Percentiles rank a stretch among this genome's conserved stretches.
phyloP scores from a whole-genome alignment of 495 filamentous ascomycete species.

The Ascodesmis nigricans region DNA sequence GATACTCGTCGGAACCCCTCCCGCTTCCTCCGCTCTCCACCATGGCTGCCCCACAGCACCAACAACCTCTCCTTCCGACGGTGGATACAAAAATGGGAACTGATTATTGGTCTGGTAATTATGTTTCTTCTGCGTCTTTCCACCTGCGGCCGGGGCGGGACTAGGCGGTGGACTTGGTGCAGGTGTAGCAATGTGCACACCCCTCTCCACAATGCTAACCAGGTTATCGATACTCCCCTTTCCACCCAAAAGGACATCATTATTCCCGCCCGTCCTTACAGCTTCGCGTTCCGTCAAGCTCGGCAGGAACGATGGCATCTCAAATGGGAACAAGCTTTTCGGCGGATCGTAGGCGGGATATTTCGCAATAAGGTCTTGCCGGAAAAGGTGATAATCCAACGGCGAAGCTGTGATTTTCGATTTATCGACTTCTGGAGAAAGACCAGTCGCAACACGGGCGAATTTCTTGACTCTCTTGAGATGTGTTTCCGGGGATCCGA shows the following conservation, averaged over 20 bases:
- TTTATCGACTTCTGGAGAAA: constrained; percentile 25
- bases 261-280: constrained; percentile 11
- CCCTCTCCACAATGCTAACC: constrained; percentile 77
- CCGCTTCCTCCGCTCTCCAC: constrained; percentile 49
- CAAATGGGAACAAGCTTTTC: constrained; percentile 57
- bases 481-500: constrained; percentile 46
- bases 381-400: constrained; percentile 85
- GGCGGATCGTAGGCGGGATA: constrained; percentile 92
- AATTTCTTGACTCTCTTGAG: constrained; percentile 52
- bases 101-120: constrained; percentile 99
- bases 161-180: constrained; percentile 93
- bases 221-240: constrained; percentile 14
- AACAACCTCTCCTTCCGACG: constrained; percentile 39
- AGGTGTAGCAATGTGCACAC: constrained; percentile 92
- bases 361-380: constrained; percentile 96
- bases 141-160: constrained; percentile 61
- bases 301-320: constrained; percentile 77
- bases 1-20: constrained; percentile 48
- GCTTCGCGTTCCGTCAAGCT: constrained; percentile 30
- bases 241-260: constrained; percentile 15
- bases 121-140: constrained; percentile 91
- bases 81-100: constrained; percentile 93
- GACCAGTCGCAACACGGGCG: constrained; percentile 27
- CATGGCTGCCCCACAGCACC: constrained; percentile 49
- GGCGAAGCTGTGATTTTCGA: constrained; percentile 70